These are phyloP conservation scores for Solanum pennellii DNA, from an alignment of 257 asterid species.

Conservation along the genomic window DNA sequence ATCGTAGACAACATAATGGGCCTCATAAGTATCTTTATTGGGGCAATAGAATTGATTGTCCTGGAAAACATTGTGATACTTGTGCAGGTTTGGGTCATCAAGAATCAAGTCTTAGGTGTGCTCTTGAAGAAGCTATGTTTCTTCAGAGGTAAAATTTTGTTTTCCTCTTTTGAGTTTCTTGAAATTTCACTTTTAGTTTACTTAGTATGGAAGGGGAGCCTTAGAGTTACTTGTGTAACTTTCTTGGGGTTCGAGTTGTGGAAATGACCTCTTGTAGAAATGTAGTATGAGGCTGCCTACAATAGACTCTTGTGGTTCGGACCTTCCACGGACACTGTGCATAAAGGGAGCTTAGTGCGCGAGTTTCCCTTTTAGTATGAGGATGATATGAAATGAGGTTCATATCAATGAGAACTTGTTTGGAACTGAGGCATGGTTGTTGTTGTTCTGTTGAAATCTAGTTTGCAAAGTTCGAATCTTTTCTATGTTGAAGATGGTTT, in stretches of 20 bases:
- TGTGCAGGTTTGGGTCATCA: constrained; percentile 98
- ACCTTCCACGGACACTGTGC: not conserved
- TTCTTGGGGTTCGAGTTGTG: not conserved
- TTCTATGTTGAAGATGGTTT: not conserved
- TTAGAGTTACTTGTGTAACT: not conserved
- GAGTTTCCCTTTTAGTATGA: not conserved
- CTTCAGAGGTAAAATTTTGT: constrained; percentile 47
- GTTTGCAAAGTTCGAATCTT: not conserved
- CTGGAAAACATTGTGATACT: constrained; percentile 91
- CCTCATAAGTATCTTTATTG: constrained; percentile 74
- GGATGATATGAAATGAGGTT: not conserved
- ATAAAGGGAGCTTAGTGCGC: not conserved
- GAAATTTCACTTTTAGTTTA: not conserved
- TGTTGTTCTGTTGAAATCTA: not conserved
- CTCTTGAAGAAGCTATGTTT: constrained; percentile 90
- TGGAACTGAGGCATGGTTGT: not conserved
- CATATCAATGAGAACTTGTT: not conserved
- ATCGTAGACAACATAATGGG: constrained; percentile 2
- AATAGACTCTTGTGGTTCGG: not conserved
- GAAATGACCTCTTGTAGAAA: not conserved
- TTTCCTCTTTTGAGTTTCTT: not conserved
- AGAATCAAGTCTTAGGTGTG: constrained; percentile 98
- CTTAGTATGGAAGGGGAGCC: not conserved
- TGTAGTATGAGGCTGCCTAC: not conserved
- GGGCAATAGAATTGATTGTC: constrained; percentile 88